phyloP scores from a whole-genome alignment of 2,329 filamentous ascomycete genomes.

The Davidsoniella eucalypti region DNA sequence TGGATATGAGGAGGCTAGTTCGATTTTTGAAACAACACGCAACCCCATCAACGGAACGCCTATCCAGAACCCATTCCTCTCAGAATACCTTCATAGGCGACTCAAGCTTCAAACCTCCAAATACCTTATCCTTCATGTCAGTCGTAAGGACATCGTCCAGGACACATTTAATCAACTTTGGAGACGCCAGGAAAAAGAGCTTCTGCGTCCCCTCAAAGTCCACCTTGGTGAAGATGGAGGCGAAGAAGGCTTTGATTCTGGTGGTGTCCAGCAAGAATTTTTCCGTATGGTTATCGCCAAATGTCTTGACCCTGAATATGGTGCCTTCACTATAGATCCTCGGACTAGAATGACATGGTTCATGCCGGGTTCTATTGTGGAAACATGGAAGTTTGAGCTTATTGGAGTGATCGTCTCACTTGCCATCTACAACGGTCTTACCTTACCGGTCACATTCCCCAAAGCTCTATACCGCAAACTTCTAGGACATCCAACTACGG shows the following conservation, averaged over 20 bases:
- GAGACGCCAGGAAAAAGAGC: slow-evolving; percentile 65
- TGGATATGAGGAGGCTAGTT: slow-evolving; percentile 53
- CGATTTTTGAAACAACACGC: slow-evolving; percentile 38
- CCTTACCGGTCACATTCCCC: slow-evolving; percentile 79
- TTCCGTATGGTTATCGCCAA: slow-evolving; percentile 73
- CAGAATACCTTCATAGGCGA: slow-evolving; percentile 43
- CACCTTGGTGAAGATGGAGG: slow-evolving; percentile 66
- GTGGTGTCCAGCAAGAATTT: slow-evolving; percentile 92
- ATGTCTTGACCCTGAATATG: slow-evolving; percentile 61
- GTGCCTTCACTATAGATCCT: slow-evolving; percentile 63
- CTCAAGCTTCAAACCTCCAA: slow-evolving; percentile 51
- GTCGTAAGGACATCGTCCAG: slow-evolving; percentile 48
- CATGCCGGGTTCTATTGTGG: slow-evolving; percentile 62
- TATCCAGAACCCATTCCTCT: slow-evolving; percentile 40
- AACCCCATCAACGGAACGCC: slow-evolving; percentile 38
- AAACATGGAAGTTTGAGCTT: slow-evolving; percentile 79
- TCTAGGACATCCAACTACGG: slow-evolving; percentile 49
- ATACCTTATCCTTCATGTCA: slow-evolving; percentile 54
- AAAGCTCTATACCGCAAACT: slow-evolving; percentile 69
- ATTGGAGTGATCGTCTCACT: slow-evolving; percentile 76
- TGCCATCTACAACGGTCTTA: slow-evolving; percentile 84
- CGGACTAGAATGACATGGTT: slow-evolving; percentile 78
- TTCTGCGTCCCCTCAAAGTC: slow-evolving; percentile 75
- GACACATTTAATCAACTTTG: slow-evolving; percentile 81
- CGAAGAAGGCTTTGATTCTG: slow-evolving; percentile 83